Conservation (phyloP, 331 rosid species). For the Telfairia occidentalis region DNA sequence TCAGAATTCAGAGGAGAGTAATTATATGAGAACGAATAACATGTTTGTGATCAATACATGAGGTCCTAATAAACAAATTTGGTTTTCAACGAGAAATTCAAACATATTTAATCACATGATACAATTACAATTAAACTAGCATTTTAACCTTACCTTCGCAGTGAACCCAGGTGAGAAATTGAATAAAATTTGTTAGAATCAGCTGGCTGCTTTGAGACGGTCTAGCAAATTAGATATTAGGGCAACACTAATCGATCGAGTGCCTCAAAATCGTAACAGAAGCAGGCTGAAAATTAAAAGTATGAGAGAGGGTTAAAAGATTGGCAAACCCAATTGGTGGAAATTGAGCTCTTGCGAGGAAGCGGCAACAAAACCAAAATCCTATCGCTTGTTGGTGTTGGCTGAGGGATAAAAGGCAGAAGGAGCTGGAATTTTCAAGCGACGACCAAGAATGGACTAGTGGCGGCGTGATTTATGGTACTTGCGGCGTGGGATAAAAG, state of each 20-base stretch:
- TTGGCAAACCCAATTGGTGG: too few relatives aligned
- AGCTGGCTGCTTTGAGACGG: background rate
- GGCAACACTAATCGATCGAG: background rate
- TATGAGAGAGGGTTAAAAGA: background rate
- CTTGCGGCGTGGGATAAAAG: too few relatives aligned
- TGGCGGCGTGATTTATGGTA: too few relatives aligned
- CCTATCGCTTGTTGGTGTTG: too few relatives aligned
- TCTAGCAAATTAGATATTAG: background rate
- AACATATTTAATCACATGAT: background rate
- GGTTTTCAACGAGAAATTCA: background rate
- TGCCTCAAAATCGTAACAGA: background rate
- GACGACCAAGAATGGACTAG: too few relatives aligned
- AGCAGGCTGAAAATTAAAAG: background rate
- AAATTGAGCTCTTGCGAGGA: background rate
- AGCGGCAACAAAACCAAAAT: background rate
- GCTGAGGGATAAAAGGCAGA: too few relatives aligned
- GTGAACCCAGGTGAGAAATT: background rate
- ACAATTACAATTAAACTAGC: background rate
- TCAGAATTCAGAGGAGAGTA: background rate
- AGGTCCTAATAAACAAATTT: background rate
- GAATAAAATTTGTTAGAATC: background rate
- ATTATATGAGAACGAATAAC: background rate
- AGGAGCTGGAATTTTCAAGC: too few relatives aligned
- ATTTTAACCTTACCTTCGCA: background rate
- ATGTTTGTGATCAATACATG: background rate